These are phyloP conservation scores for Pythium vanterpoolii DNA, from an alignment of 352 stramenopile species.

Conservation along the genomic window DNA sequence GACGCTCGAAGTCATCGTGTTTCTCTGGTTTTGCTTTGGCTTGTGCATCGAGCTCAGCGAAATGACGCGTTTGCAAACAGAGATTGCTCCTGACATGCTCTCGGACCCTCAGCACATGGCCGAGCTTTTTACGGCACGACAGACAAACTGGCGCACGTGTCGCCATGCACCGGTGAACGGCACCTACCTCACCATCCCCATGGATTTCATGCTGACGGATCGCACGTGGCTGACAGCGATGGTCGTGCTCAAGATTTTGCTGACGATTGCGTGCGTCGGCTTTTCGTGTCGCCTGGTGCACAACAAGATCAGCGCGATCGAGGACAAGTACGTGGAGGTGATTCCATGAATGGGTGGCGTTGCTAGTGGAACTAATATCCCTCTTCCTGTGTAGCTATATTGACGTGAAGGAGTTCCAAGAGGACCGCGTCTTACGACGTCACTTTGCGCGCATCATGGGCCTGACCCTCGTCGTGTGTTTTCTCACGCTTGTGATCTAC, in stretches of 20 bases:
- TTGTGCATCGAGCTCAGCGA: conserved; percentile 55
- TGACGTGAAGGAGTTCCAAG: conserved; percentile 60
- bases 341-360: background rate
- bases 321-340: conserved; percentile 58
- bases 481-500: conserved; percentile 47
- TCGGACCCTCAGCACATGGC: conserved; percentile 31
- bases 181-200: conserved; percentile 34
- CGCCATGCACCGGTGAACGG: conserved; percentile 5
- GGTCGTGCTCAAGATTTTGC: conserved; percentile 34
- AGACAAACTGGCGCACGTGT: conserved; percentile 11
- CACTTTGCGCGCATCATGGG: conserved; percentile 39
- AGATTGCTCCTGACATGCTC: conserved; percentile 30
- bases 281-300: conserved; percentile 41
- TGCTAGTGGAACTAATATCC: background rate
- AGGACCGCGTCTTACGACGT: conserved; percentile 42
- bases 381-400: conserved; percentile 53
- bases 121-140: background rate
- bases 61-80: conserved; percentile 35
- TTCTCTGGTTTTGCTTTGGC: conserved; percentile 58
- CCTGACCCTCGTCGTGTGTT: conserved; percentile 37
- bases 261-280: conserved; percentile 29
- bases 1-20: conserved; percentile 38
- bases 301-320: conserved; percentile 52
- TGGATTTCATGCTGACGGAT: conserved; percentile 36
- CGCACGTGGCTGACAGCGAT: conserved; percentile 45